A percentile compares a stretch with the other conserved stretches of the same genome.
Evolutionary conservation across 306 rosid species (phyloP).

Genomic region (Canavalia ensiformis): DNA sequence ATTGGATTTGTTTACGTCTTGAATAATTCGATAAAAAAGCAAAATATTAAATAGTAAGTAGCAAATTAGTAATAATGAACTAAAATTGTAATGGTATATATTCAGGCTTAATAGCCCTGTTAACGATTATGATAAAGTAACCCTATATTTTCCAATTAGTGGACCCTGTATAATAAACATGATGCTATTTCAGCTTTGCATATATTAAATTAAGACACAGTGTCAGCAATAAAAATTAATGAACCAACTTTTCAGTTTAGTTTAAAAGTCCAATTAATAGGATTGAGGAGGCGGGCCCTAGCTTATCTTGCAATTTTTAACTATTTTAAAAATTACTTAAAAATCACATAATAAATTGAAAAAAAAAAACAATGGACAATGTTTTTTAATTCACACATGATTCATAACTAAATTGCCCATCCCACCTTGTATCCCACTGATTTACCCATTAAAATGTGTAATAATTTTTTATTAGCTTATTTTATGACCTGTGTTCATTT

Average conservation of each 20-base stretch:
- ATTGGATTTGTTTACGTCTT: background rate
- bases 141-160: background rate
- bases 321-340: background rate
- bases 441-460: background rate
- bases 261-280: background rate
- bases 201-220: slow-evolving; percentile 20
- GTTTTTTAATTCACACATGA: background rate
- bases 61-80: background rate
- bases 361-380: background rate
- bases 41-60: background rate
- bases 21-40: background rate
- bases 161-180: background rate
- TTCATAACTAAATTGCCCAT: background rate
- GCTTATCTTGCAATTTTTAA: slow-evolving; percentile 2
- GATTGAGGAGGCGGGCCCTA: slow-evolving; percentile 15
- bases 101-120: background rate
- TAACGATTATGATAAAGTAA: background rate
- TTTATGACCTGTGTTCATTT: background rate
- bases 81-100: background rate
- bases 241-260: slow-evolving; percentile 22
- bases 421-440: background rate
- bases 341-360: background rate
- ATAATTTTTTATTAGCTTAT: background rate
- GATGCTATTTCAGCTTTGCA: slow-evolving; percentile 10
- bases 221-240: slow-evolving; percentile 22